Conservation (phyloP, 805 yeast genomes). For the Yarrowia phangngaensis region DNA sequence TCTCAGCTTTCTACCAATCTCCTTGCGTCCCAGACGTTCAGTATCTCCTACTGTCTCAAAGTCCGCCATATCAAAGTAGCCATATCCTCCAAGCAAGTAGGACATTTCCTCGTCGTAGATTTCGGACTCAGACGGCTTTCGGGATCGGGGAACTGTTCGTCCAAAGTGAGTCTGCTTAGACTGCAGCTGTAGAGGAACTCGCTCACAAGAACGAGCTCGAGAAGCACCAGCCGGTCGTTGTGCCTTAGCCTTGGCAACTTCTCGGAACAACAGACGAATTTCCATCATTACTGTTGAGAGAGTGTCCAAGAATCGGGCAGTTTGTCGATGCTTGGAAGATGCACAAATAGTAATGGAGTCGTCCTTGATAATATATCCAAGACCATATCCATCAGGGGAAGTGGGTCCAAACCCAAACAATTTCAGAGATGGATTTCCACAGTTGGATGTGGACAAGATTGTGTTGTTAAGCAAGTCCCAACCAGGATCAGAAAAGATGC, state of each 20-base stretch:
- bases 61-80: constrained; percentile 73
- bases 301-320: constrained; percentile 69
- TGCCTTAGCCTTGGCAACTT: constrained; percentile 28
- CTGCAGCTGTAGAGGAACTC: constrained; percentile 15
- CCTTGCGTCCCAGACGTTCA: constrained; percentile 46
- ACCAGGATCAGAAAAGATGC: constrained; percentile 76
- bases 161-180: constrained; percentile 24
- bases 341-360: constrained; percentile 77
- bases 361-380: constrained; percentile 81
- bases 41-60: constrained; percentile 51
- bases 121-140: constrained; percentile 22
- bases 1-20: constrained; percentile 61
- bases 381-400: constrained; percentile 85
- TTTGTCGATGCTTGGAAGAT: constrained; percentile 85
- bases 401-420: constrained; percentile 92
- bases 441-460: constrained; percentile 76
- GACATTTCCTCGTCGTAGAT: constrained; percentile 36
- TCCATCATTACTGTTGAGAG: constrained; percentile 60
- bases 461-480: constrained; percentile 84
- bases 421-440: constrained; percentile 86
- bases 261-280: constrained; percentile 46
- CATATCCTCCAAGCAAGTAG: constrained; percentile 73
- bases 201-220: constrained; percentile 31
- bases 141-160: constrained; percentile 22
- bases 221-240: constrained; percentile 29